phyloP scores from a whole-genome alignment of 1,284 basidiomycete species.

The Abortiporus biennis region DNA sequence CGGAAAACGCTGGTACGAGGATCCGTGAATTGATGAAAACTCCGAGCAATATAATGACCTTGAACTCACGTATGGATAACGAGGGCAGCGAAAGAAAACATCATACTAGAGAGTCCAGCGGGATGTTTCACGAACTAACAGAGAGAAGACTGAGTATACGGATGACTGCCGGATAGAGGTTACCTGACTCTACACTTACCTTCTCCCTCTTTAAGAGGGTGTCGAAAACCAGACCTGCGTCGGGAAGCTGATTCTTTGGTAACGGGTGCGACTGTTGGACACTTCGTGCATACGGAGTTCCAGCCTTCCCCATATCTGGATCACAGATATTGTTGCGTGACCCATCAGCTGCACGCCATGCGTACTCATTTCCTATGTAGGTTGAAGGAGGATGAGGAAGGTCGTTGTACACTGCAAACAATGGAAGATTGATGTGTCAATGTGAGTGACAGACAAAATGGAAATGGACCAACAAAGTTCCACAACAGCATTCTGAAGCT shows the following conservation, averaged over 20 bases:
- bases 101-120: constrained; percentile 68
- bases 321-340: constrained; percentile 63
- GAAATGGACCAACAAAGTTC: constrained; percentile 42
- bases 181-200: no score
- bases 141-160: neutral
- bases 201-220: constrained; percentile 54
- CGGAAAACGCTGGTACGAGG: constrained; percentile 55
- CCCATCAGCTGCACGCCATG: constrained; percentile 68
- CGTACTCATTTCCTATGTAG: constrained; percentile 52
- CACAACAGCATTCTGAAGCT: constrained; percentile 48
- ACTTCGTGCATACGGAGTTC: constrained; percentile 69
- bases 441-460: neutral
- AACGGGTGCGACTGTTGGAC: constrained; percentile 68
- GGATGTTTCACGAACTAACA: constrained; percentile 69
- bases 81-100: constrained; percentile 79
- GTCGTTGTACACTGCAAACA: constrained; percentile 61
- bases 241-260: constrained; percentile 63
- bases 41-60: constrained; percentile 3
- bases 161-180: neutral
- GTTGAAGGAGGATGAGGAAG: constrained; percentile 73
- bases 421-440: neutral
- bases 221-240: constrained; percentile 75
- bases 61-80: constrained; percentile 65
- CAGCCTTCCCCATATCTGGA: constrained; percentile 72
- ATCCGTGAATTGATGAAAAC: constrained; percentile 1